These are phyloP conservation scores for Suillus tomentosus DNA, from an alignment of 768 basidiomycete species.

Conservation along the genomic window DNA sequence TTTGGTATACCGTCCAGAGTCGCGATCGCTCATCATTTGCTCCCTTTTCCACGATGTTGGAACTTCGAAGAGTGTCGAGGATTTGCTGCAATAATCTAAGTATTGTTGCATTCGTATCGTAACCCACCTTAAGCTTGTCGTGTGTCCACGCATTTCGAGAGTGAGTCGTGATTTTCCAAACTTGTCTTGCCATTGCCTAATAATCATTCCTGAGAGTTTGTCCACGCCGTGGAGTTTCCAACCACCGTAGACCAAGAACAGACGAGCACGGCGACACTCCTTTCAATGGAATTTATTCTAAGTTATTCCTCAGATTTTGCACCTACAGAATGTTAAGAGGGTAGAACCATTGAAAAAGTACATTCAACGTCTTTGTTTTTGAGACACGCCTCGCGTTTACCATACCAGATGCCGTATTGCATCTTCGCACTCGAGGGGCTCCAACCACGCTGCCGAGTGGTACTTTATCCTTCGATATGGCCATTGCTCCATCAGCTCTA, in stretches of 20 bases:
- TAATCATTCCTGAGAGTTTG: too few relatives aligned
- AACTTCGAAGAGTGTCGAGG: slow-evolving; percentile 9
- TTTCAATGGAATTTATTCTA: too few relatives aligned
- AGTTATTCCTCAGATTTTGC: too few relatives aligned
- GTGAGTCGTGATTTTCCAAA: background rate
- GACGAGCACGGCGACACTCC: background rate
- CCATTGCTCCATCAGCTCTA: slow-evolving; percentile 58
- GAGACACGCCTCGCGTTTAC: background rate
- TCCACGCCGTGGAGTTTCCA: background rate
- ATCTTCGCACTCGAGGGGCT: slow-evolving; percentile 64
- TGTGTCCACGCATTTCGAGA: background rate
- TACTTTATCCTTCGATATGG: slow-evolving; percentile 52
- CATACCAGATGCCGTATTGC: slow-evolving; percentile 36
- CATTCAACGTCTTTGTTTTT: background rate
- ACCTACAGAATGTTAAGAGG: background rate
- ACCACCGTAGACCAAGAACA: background rate
- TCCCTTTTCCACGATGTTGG: slow-evolving; percentile 4
- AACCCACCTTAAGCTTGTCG: background rate
- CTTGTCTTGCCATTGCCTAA: too few relatives aligned
- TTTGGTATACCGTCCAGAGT: slow-evolving; percentile 11
- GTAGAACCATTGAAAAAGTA: background rate
- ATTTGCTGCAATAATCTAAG: background rate
- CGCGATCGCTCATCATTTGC: slow-evolving; percentile 1
- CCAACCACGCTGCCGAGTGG: slow-evolving; percentile 62
- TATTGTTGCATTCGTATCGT: background rate